Evolutionary conservation across 345 rosid genomes (phyloP).

Genomic region (Odontarrhena argentea): DNA sequence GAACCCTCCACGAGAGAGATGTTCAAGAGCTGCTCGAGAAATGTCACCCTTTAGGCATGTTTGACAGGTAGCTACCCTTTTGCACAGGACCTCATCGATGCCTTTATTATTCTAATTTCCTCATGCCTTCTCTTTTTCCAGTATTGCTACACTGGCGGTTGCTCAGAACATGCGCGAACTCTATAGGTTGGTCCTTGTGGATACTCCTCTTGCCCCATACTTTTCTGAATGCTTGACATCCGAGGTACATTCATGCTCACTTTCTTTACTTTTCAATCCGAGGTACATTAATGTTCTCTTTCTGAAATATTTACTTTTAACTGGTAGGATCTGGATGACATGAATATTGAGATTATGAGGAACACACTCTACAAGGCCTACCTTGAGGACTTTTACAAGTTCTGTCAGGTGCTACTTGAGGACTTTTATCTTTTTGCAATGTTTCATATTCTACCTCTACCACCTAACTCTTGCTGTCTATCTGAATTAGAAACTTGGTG

Average conservation of each 20-base stretch:
- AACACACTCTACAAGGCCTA: constrained; percentile 94
- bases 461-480: background rate
- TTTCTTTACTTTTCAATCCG: background rate
- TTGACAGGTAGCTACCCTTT: constrained; percentile 70
- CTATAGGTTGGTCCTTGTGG: constrained; percentile 95
- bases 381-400: constrained; percentile 94
- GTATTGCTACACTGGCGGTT: constrained; percentile 97
- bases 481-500: constrained; percentile 81
- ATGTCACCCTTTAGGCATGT: constrained; percentile 99
- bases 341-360: constrained; percentile 97
- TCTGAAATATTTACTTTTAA: background rate
- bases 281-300: too few species aligned
- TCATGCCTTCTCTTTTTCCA: constrained; percentile 33
- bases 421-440: background rate
- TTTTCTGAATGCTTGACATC: constrained; percentile 98
- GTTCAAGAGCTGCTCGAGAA: constrained; percentile 95
- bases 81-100: background rate
- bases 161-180: constrained; percentile 99
- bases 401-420: constrained; percentile 72
- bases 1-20: constrained; percentile 98
- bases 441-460: background rate
- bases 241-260: constrained; percentile 54
- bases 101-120: background rate
- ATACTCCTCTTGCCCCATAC: constrained; percentile 97
- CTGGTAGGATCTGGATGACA: constrained; percentile 90